Base-by-base conservation (phyloP, 2,329 filamentous ascomycete genomes). In the Diaporthe vexans region DNA sequence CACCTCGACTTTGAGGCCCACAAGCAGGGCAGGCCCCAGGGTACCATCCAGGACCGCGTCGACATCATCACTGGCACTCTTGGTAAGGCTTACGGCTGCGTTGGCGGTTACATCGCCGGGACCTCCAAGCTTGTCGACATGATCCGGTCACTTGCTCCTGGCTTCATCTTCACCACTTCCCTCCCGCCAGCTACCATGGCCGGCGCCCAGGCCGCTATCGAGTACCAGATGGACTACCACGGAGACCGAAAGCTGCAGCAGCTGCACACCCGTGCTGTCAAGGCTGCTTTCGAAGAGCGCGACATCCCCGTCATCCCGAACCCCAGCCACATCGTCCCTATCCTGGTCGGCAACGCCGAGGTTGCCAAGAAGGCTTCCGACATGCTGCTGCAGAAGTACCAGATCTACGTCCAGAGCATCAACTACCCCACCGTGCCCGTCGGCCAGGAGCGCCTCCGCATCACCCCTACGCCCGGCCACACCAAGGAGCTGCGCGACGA, bases 121-220 rank as follows among this genome's bases (percentile, higher is more conserved):
- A 97, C 93, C 75, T 86, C 91, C 71, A 94, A 93, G 81, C 89
- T 99, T 79, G 93, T 99, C 46, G 97, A 99, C 84, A 94, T 94
- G 76, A 94, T 99, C 79, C 94, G 97, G 70, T 98, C 97, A 11
- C 91, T 98, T 54, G 97, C 97, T 1, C 95, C 97, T 5, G 97
- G 97, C 37, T 99, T 99, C 86, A 99, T 99, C 84, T 99, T 99
- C 87, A 99, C 97, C 61, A 99, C 97, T 7, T 97, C 95, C 29
- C 91, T 99, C 17, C 97, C 97, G 5, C 97, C 97, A 0, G 95
- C 97, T 19, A 97, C 95, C 76, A 99, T 99, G 97, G 95, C 97
- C 26, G 97, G 97, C 72, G 97, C 97, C 29, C 91, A 92, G 82
- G 89, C 94, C 0, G 95, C 97, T 48, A 98, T 99, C 80, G 94